Evolutionary conservation across 73 alveolate genomes (phyloP).

Genomic region (Tetrahymena elliotti): DNA sequence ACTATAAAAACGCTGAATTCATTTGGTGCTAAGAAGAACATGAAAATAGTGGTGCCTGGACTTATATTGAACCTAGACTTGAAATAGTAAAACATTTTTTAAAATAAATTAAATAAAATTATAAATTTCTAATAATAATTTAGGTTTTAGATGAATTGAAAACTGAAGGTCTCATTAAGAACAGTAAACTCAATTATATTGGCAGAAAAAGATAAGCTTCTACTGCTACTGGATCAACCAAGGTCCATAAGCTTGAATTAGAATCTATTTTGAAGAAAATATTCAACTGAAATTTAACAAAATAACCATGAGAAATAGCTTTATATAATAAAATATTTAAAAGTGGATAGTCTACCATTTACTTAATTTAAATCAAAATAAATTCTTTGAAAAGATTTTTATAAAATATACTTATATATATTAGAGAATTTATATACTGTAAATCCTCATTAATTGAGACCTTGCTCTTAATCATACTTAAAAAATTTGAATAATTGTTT

Average conservation of each 20-base stretch:
- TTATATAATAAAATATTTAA: not conserved
- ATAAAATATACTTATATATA: not conserved
- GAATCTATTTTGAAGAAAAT: slow-evolving; percentile 45
- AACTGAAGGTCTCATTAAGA: slow-evolving; percentile 1
- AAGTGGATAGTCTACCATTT: not conserved
- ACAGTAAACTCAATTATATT: slow-evolving; percentile 34
- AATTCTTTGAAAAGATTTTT: not conserved
- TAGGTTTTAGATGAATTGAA: slow-evolving; percentile 11
- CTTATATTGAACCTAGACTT: slow-evolving; percentile 62
- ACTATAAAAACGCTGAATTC: slow-evolving; percentile 60
- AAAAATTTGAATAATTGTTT: too few species aligned
- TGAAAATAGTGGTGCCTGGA: slow-evolving; percentile 65
- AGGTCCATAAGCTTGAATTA: slow-evolving; percentile 56
- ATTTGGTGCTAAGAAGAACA: slow-evolving; percentile 80
- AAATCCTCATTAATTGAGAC: too few species aligned
- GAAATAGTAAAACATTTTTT: slow-evolving; percentile 1
- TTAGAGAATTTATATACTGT: not conserved
- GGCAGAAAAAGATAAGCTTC: slow-evolving; percentile 73
- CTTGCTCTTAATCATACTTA: too few species aligned
- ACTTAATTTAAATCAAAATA: not conserved
- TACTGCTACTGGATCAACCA: slow-evolving; percentile 80
- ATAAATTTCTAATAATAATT: not conserved
- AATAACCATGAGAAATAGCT: not conserved
- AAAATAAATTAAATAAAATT: too few species aligned
- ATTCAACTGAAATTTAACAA: slow-evolving; percentile 9